Evolutionary conservation across 2,329 filamentous ascomycete species (phyloP).

Genomic region (Catunica adiposa): DNA sequence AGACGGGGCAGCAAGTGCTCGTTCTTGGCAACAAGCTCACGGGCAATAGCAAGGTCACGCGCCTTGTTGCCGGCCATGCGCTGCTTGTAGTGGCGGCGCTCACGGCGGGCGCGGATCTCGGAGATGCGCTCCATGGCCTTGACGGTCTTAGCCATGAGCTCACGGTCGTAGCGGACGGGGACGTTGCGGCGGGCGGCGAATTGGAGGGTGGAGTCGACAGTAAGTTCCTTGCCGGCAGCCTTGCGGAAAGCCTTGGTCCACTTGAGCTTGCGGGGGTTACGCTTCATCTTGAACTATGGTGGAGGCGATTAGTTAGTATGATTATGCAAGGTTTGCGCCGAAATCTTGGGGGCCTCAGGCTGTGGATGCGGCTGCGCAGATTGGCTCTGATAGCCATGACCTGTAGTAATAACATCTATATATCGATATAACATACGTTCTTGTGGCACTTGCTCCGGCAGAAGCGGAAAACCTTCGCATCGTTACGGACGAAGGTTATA

Average conservation of each 20-base stretch:
- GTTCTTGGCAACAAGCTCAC: slow-evolving; percentile 81
- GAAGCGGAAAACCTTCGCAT: slow-evolving; percentile 37
- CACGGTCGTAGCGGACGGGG: slow-evolving; percentile 88
- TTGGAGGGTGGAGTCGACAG: slow-evolving; percentile 82
- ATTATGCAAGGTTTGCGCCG: too few species aligned
- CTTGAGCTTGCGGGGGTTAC: slow-evolving; percentile 88
- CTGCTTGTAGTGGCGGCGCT: slow-evolving; percentile 85
- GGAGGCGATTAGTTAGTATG: background rate
- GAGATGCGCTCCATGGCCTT: slow-evolving; percentile 80
- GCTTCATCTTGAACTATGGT: slow-evolving; percentile 80
- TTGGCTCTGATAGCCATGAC: too few species aligned
- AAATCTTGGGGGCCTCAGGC: too few species aligned
- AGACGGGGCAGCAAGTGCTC: slow-evolving; percentile 74
- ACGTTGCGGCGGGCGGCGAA: slow-evolving; percentile 89
- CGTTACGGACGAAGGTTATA: slow-evolving; percentile 35
- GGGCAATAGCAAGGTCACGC: slow-evolving; percentile 59
- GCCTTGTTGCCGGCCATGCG: slow-evolving; percentile 84
- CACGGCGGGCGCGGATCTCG: slow-evolving; percentile 69
- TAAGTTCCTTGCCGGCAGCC: slow-evolving; percentile 66
- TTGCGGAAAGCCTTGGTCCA: slow-evolving; percentile 93
- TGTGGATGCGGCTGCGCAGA: too few species aligned
- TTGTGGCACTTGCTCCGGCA: slow-evolving; percentile 44
- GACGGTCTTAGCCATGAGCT: slow-evolving; percentile 72
- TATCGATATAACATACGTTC: slow-evolving; percentile 28
- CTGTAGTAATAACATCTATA: background rate